A percentile compares a stretch with the other conserved stretches of the same genome.
phyloP scores from a whole-genome alignment of 441 rosid genomes.

The Kokia cookei region DNA sequence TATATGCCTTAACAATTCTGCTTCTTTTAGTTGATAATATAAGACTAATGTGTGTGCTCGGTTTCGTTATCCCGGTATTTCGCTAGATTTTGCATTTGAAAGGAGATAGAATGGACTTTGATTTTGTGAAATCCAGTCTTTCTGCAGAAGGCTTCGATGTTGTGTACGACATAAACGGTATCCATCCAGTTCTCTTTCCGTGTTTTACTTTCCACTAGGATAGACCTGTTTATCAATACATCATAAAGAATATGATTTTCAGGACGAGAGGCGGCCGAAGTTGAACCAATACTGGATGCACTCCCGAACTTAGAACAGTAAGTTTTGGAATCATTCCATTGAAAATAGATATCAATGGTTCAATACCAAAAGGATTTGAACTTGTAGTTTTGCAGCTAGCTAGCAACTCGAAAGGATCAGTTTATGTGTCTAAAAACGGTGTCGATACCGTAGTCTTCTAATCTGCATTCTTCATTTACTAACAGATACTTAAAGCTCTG shows the following conservation, averaged over 20 bases:
- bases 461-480: background rate
- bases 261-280: conserved; percentile 93
- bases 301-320: conserved; percentile 90
- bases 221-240: background rate
- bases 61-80: conserved; percentile 10
- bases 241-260: conserved; percentile 14
- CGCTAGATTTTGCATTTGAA: conserved; percentile 79
- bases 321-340: conserved; percentile 17
- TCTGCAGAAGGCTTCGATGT: conserved; percentile 90
- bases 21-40: background rate
- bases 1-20: background rate
- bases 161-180: conserved; percentile 93
- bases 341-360: background rate
- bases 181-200: background rate
- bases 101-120: conserved; percentile 86
- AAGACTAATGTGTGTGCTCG: background rate
- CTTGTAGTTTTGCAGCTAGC: background rate
- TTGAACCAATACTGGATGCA: conserved; percentile 82
- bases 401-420: background rate
- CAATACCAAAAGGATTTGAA: too few species aligned
- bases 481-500: background rate
- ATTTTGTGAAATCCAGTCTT: conserved; percentile 90
- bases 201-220: background rate
- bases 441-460: background rate
- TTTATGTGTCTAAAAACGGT: background rate